A percentile compares a stretch with the other conserved stretches of the same genome.
Evolutionary conservation across 2,329 filamentous ascomycete genomes (phyloP).

Genomic region (Paramyrothecium sp.): DNA sequence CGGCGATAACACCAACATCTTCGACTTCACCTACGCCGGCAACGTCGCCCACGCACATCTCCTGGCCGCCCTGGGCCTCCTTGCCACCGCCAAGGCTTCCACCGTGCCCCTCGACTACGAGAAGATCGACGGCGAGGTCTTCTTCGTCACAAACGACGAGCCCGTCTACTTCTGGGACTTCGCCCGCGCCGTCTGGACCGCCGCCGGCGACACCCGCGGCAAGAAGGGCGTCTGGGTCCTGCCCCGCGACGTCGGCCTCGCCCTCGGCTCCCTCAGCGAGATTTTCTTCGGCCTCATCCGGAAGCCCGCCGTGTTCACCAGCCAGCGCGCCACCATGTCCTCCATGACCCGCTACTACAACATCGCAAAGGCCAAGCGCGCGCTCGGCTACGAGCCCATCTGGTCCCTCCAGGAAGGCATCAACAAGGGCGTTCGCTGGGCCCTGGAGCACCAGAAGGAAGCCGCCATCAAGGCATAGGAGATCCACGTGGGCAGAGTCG

Average conservation of each 20-base stretch:
- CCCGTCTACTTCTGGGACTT: conserved; percentile 94
- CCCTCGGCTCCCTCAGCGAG: conserved; percentile 54
- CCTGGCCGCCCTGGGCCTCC: conserved; percentile 72
- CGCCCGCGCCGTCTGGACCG: conserved; percentile 72
- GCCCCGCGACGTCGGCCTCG: conserved; percentile 47
- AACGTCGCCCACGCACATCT: conserved; percentile 76
- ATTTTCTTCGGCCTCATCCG: conserved; percentile 46
- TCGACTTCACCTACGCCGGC: conserved; percentile 64
- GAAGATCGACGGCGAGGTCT: conserved; percentile 78
- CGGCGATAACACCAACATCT: conserved; percentile 64
- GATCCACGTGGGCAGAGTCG: background rate
- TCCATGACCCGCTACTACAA: conserved; percentile 78
- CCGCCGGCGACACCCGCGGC: conserved; percentile 51
- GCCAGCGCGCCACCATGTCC: conserved; percentile 62
- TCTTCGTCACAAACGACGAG: conserved; percentile 87
- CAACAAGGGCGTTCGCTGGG: conserved; percentile 51
- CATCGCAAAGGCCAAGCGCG: conserved; percentile 70
- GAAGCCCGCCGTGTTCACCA: conserved; percentile 56
- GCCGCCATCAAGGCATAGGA: conserved; percentile 19
- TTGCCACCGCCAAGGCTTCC: conserved; percentile 54
- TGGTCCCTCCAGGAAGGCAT: conserved; percentile 66
- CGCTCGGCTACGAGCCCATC: conserved; percentile 68
- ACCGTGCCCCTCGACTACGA: conserved; percentile 69
- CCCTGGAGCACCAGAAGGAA: conserved; percentile 48
- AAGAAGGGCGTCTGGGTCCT: conserved; percentile 56